Evolutionary conservation across 371 early-diverging fungal species (phyloP), one percentile per base, ranked within the genome.

Genomic region (Basidiobolus meristosporus): DNA sequence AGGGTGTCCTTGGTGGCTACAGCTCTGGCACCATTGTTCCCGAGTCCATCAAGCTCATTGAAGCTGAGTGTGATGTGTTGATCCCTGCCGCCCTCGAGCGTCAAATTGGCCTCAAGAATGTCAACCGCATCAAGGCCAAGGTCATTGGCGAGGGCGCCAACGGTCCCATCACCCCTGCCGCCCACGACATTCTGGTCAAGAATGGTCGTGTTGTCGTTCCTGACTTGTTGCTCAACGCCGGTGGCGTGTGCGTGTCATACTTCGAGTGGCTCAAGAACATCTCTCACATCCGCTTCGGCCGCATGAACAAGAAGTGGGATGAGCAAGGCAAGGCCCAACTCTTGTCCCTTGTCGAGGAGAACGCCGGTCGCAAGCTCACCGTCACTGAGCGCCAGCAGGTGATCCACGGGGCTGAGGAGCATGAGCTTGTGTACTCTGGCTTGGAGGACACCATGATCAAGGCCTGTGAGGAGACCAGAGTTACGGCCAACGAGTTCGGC

Each of bases 301-400:
- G 88, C 54, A 78, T 88, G 80, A 85, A 82, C 56, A 80, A 82
- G 64, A 73, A 74, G 46, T 88, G 86, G 86, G 87, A 86, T 50
- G 87, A 88, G 48, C 61, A 70, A 31, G 77, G 80, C 51, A 82
- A 82, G 51, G 48, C 57, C 39, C 77, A 77, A 65, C 60, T 88
- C 36, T 51, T 86, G 42, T 61, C 59, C 7, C 55, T 86, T 31
- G 84, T 86, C 21, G 87, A 88, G 54, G 68, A 73, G 43, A 77
- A 75, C 41, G 83, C 80, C 7, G 85, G 85, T 36, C 68, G 77
- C 16, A 56, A 57, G 32, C 57, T 82, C 42, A 73, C 75, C 11
- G 78, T 77, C 34, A 63, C 68, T 39, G 87, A 85, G 51, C 74
- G 84, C 20, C 66, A 75, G 44, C 68, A 76, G 38, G 65, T 86